Base-by-base conservation (phyloP, 192 early-diverging fungal species). In the Coemansia sp. region DNA sequence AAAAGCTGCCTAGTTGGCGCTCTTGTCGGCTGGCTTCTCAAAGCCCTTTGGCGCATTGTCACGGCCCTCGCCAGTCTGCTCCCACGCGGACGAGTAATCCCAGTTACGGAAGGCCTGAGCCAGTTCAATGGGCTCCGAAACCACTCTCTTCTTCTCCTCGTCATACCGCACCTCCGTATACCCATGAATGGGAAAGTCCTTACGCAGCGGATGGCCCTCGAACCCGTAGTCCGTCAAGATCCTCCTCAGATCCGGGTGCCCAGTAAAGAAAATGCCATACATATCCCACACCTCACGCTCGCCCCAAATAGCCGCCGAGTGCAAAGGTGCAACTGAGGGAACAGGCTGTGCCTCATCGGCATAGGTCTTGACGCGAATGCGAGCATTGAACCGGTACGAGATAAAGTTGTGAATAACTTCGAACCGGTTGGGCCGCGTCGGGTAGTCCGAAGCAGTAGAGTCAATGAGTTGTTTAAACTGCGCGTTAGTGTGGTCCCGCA, bases 191-290 rank as follows among this genome's bases (percentile, higher is more conserved):
- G 97, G 97, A 87, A 99, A 99, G 71, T 99, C 97, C 88, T 99
- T 99, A 68, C 97, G 87, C 74, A 99, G 64, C 70, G 92, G 92
- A 72, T 94, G 89, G 13, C 96, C 97, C 85, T 99, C 96, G 65
- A 98, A 99, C 29, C 97, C 97, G 74, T 99, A 99, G 83, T 98
- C 96, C 55, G 95, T 97, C 82, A 99, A 89, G 73, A 99, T 98
- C 47, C 97, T 87, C 55, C 97, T 82, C 79, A 99, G 80, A 86
- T 99, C 97, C 9, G 97, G 97, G 75, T 99, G 97, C 49, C 91
- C 93, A 0, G 89, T 87, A 76, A 99, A 99, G 82, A 96, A 96
- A 52, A 99, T 89, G 63, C 97, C 97, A 73, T 90, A 99, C 97
- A 99, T 99, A 72, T 99, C 97, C 84, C 92, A 99, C 24, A 91